phyloP scores from a whole-genome alignment of 164 flowering plant species.

The Vitis rotundifolia region DNA sequence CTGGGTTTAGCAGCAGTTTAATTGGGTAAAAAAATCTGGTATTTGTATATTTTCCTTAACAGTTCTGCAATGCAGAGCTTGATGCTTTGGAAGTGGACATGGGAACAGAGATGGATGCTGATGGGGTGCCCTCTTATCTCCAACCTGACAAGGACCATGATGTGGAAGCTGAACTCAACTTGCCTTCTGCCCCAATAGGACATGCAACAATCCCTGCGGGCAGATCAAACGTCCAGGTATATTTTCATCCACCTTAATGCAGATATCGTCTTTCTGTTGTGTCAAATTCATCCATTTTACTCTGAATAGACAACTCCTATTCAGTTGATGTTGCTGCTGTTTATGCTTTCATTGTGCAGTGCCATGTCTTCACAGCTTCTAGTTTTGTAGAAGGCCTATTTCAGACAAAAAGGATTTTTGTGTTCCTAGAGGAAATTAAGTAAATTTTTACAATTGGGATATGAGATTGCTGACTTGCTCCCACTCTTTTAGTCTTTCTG shows the following conservation, averaged over 20 bases:
- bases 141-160: constrained; percentile 84
- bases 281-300: background rate
- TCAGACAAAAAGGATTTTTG: no score
- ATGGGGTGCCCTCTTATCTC: constrained; percentile 86
- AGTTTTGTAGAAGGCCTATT: no score
- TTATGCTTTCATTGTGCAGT: no score
- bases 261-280: background rate
- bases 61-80: constrained; percentile 62
- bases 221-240: constrained; percentile 68
- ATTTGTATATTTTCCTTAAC: background rate
- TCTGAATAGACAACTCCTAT: background rate
- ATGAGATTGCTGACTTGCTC: no score
- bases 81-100: constrained; percentile 98
- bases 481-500: no score
- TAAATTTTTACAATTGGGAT: no score
- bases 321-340: no score
- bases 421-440: no score
- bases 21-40: no score
- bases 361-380: no score
- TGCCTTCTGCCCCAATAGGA: constrained; percentile 90
- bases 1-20: no score
- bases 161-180: constrained; percentile 70
- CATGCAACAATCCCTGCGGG: constrained; percentile 55
- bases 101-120: constrained; percentile 80
- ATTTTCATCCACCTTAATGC: background rate